These are phyloP conservation scores for Eustoma russellianum DNA, from an alignment of 257 asterid genomes.

Conservation along the genomic window DNA sequence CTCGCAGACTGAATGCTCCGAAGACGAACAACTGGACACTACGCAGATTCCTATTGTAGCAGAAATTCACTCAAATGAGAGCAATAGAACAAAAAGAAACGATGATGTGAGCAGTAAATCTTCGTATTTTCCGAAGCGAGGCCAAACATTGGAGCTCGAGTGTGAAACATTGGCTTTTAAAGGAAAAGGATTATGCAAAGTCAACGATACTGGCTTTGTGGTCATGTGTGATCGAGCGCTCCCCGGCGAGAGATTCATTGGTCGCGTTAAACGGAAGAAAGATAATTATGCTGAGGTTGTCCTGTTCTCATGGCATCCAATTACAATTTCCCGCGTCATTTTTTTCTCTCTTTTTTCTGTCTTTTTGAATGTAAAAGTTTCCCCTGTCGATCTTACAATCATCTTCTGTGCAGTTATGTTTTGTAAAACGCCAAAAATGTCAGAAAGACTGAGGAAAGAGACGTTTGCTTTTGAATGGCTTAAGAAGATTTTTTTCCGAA, in stretches of 20 bases:
- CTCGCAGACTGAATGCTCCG: slow-evolving; percentile 32
- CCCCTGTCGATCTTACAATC: no score
- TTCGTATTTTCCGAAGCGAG: slow-evolving; percentile 67
- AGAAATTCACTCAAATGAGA: slow-evolving; percentile 7
- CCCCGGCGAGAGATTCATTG: slow-evolving; percentile 85
- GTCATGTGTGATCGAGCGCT: slow-evolving; percentile 89
- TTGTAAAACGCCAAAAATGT: neutral
- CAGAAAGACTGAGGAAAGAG: neutral
- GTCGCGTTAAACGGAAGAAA: slow-evolving; percentile 72
- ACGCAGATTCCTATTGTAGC: slow-evolving; percentile 3
- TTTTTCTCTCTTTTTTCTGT: neutral
- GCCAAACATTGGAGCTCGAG: slow-evolving; percentile 73
- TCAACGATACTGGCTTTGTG: slow-evolving; percentile 62
- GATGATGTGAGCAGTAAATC: slow-evolving; percentile 5
- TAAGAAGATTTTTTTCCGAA: neutral
- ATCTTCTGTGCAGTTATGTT: neutral
- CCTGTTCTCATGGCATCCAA: neutral
- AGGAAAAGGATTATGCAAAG: slow-evolving; percentile 89
- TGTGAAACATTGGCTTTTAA: slow-evolving; percentile 86
- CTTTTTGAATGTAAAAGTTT: neutral
- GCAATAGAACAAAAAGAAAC: neutral
- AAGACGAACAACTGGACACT: slow-evolving; percentile 14
- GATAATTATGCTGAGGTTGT: slow-evolving; percentile 77
- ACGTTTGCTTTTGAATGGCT: no score
- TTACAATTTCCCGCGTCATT: neutral